phyloP scores from a whole-genome alignment of 139 green algal genomes.

The Eudorina sp. region DNA sequence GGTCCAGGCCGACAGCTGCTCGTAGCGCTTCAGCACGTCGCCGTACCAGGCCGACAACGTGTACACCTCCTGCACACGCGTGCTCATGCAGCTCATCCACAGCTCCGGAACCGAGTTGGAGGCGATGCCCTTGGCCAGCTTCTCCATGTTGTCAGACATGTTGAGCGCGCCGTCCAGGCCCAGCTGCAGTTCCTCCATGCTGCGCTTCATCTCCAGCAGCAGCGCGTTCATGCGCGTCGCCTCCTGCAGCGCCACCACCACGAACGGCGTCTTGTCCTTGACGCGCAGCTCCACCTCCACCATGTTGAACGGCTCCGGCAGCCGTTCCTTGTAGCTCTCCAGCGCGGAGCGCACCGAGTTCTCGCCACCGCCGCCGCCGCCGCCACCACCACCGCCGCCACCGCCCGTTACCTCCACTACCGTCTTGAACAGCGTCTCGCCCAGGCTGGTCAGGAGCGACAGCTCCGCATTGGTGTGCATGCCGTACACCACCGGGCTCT shows the following conservation, averaged over 20 bases:
- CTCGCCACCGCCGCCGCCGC: conserved; percentile 64
- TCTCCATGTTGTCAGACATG: conserved; percentile 91
- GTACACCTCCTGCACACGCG: conserved; percentile 87
- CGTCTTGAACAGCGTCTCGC: conserved; percentile 91
- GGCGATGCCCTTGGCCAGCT: conserved; percentile 76
- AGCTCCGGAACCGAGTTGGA: conserved; percentile 80
- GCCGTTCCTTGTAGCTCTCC: conserved; percentile 73
- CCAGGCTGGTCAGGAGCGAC: conserved; percentile 83
- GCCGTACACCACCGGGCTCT: conserved; percentile 89
- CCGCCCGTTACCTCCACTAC: conserved; percentile 80
- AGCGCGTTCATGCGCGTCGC: conserved; percentile 85
- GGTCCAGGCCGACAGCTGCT: conserved; percentile 86
- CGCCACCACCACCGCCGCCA: conserved; percentile 68
- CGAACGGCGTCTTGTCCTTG: conserved; percentile 87
- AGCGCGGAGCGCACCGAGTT: conserved; percentile 71
- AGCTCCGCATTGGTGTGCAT: conserved; percentile 92
- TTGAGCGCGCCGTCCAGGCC: conserved; percentile 90
- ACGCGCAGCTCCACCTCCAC: conserved; percentile 87
- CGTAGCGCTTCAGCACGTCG: conserved; percentile 81
- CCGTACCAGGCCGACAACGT: conserved; percentile 78
- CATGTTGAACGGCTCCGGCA: conserved; percentile 87
- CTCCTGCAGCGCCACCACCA: conserved; percentile 89
- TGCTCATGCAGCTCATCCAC: conserved; percentile 88
- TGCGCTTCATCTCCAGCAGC: conserved; percentile 84
- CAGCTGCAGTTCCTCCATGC: conserved; percentile 89